A percentile compares a stretch with the other conserved stretches of the same genome.
Conservation (phyloP, 208 protist species). For the Acanthamoeba culbertsoni region DNA sequence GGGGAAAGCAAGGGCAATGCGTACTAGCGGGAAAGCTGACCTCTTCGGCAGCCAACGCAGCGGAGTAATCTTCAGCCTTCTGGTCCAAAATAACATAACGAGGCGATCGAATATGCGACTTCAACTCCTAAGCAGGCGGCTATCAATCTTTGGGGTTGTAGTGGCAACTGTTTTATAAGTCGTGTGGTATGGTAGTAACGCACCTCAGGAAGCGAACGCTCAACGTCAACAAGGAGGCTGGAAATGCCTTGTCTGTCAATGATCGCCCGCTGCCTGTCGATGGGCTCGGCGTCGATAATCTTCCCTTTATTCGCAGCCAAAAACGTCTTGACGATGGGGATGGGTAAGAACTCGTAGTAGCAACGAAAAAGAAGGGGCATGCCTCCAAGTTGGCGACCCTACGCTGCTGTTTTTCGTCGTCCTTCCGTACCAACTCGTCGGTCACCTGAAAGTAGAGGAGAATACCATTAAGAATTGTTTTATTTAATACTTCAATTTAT, state of each 20-base stretch:
- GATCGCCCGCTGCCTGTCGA: constrained; percentile 17
- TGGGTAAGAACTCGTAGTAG: background rate
- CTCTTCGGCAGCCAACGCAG: background rate
- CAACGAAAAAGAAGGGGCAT: background rate
- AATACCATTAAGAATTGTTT: background rate
- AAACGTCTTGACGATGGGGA: background rate
- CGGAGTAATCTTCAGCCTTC: background rate
- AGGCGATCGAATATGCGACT: background rate
- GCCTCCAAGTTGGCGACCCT: constrained; percentile 48
- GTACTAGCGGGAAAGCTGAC: background rate
- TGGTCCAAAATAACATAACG: background rate
- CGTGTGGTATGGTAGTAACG: background rate
- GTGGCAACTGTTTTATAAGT: too few species aligned
- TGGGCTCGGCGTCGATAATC: constrained; percentile 37
- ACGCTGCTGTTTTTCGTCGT: background rate
- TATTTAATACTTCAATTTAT: too few species aligned
- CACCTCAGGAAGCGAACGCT: background rate
- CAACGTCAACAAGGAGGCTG: constrained; percentile 6
- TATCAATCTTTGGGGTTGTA: too few species aligned
- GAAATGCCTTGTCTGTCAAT: constrained; percentile 31
- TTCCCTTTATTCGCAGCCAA: background rate
- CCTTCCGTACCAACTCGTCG: constrained; percentile 7
- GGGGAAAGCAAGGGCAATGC: background rate
- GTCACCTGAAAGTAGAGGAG: background rate
- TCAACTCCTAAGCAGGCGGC: background rate